A percentile compares a stretch with the other conserved stretches of the same genome.
Evolutionary conservation across 257 asterid genomes (phyloP).

Genomic region (Eustoma russellianum): DNA sequence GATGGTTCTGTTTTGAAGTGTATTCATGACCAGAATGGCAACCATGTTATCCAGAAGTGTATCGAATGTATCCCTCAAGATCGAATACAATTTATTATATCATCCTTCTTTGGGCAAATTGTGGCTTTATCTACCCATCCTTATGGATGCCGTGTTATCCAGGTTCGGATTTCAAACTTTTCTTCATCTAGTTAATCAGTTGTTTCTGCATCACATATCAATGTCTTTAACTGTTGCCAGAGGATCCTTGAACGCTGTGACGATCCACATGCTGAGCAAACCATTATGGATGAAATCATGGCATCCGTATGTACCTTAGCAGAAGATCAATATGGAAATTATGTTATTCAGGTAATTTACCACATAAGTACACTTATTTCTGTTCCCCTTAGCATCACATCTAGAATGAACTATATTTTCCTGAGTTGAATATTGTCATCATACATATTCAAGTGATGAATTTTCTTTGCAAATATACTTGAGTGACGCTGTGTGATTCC

Average conservation of each 20-base stretch:
- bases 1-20: constrained; percentile 85
- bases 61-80: constrained; percentile 74
- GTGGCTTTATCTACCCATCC: constrained; percentile 76
- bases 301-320: constrained; percentile 58
- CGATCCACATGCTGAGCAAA: constrained; percentile 48
- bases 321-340: constrained; percentile 82
- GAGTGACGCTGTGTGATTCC: not conserved
- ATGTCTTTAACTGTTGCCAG: constrained; percentile 24
- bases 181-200: not conserved
- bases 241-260: constrained; percentile 73
- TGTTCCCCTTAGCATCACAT: too few species aligned
- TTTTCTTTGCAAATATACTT: not conserved
- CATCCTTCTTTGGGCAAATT: constrained; percentile 67
- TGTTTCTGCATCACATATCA: not conserved
- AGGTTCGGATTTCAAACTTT: constrained; percentile 31
- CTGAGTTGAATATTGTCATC: not conserved
- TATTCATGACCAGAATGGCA: constrained; percentile 83
- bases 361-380: too few species aligned
- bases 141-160: constrained; percentile 91
- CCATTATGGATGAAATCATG: constrained; percentile 73
- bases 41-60: constrained; percentile 89
- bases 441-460: not conserved
- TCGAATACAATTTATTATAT: constrained; percentile 50
- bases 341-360: constrained; percentile 71
- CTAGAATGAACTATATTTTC: not conserved